Conservation (phyloP, 768 basidiomycete genomes). For the Suillus bovinus region DNA sequence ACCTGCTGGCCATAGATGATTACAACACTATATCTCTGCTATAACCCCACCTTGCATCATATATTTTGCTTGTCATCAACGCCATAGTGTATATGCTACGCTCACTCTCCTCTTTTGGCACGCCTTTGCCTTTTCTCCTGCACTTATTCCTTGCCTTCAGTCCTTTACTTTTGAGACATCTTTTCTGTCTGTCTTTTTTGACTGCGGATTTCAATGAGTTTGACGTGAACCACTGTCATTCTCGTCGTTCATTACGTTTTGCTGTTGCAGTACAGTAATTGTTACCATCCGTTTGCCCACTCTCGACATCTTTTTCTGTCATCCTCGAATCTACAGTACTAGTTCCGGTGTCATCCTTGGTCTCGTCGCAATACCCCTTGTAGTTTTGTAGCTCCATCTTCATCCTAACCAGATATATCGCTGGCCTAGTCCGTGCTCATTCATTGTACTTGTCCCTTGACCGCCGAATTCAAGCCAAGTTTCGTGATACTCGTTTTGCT, state of each 20-base stretch:
- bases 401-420: conserved; percentile 14
- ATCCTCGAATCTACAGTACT: conserved; percentile 29
- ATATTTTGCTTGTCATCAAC: conserved; percentile 20
- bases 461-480: conserved; percentile 4
- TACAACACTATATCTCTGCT: conserved; percentile 7
- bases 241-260: conserved; percentile 23
- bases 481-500: background rate
- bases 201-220: conserved; percentile 22
- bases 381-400: conserved; percentile 34
- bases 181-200: conserved; percentile 19
- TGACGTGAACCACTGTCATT: conserved; percentile 25
- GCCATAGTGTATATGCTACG: conserved; percentile 10
- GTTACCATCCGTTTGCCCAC: conserved; percentile 23
- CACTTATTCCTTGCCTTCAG: conserved; percentile 3
- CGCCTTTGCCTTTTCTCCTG: conserved; percentile 19
- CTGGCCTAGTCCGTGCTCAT: conserved; percentile 4
- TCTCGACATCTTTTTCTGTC: conserved; percentile 17
- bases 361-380: conserved; percentile 36
- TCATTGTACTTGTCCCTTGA: conserved; percentile 6
- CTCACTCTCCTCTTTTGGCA: conserved; percentile 6
- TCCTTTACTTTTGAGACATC: conserved; percentile 10
- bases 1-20: conserved; percentile 23
- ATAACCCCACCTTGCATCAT: conserved; percentile 16
- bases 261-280: conserved; percentile 31
- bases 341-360: conserved; percentile 31